A percentile compares a stretch with the other conserved stretches of the same genome.
Evolutionary conservation across 108 stramenopile species (phyloP).

Genomic region (Nitzschia sp.): DNA sequence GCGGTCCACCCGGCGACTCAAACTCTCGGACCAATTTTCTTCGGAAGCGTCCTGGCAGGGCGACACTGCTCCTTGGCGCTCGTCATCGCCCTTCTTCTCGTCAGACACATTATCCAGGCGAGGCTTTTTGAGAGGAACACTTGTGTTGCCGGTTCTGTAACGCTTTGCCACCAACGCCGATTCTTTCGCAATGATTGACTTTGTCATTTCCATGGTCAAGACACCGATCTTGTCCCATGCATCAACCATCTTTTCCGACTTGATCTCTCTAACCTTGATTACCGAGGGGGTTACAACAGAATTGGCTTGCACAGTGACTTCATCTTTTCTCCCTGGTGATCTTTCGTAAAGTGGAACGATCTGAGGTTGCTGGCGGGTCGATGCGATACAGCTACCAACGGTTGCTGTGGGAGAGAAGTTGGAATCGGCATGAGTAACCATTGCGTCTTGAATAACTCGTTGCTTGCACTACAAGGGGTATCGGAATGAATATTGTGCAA

Average conservation of each 20-base stretch:
- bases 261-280: not conserved
- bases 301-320: not conserved
- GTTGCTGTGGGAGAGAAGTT: too few species aligned
- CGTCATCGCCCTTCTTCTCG: too few species aligned
- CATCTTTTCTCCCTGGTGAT: not conserved
- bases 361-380: not conserved
- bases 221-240: constrained; percentile 2
- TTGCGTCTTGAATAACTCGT: too few species aligned
- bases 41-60: not conserved
- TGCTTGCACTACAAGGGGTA: too few species aligned
- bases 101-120: too few species aligned
- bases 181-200: not conserved
- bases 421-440: too few species aligned
- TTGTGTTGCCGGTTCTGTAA: not conserved
- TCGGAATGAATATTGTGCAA: too few species aligned
- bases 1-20: not conserved
- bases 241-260: not conserved
- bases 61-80: too few species aligned
- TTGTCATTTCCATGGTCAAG: not conserved
- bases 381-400: too few species aligned
- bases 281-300: not conserved
- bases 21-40: constrained; percentile 4
- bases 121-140: not conserved
- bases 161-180: not conserved
- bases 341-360: not conserved